These are phyloP conservation scores for Cladophialophora psammophila DNA, from an alignment of 2,329 filamentous ascomycete species.

Conservation along the genomic window DNA sequence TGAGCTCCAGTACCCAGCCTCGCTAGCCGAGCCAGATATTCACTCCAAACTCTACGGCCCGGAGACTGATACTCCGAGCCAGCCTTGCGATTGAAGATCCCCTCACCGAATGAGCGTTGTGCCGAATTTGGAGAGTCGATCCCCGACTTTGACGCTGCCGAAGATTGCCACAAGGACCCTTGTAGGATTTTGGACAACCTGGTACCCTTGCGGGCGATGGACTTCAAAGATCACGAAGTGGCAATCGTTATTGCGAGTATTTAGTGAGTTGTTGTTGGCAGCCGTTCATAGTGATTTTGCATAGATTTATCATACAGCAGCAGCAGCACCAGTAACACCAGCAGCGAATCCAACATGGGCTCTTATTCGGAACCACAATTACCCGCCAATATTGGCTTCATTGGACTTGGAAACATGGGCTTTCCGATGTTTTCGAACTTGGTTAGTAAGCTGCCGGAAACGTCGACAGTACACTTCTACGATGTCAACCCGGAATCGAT, in stretches of 20 bases:
- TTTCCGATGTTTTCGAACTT: constrained; percentile 61
- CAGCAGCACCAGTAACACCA: background rate
- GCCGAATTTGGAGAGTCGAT: background rate
- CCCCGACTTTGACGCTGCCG: background rate
- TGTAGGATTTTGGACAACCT: too few species aligned
- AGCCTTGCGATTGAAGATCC: background rate
- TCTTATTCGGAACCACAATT: constrained; percentile 6
- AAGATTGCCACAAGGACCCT: too few species aligned
- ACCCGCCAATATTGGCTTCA: constrained; percentile 49
- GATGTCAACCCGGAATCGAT: constrained; percentile 53
- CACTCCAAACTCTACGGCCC: background rate
- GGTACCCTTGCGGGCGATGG: background rate
- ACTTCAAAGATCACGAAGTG: background rate
- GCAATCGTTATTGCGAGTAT: background rate
- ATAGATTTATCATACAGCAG: background rate
- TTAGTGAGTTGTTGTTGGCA: background rate
- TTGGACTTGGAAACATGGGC: constrained; percentile 63
- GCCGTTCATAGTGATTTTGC: background rate
- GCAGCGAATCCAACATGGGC: constrained; percentile 8
- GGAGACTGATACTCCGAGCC: background rate
- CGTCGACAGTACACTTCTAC: constrained; percentile 56
- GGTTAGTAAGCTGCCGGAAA: constrained; percentile 52
- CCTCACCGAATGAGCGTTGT: background rate
- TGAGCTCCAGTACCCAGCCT: background rate
- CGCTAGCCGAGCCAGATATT: background rate